These are phyloP conservation scores for Dorcoceras hygrometricum DNA, from an alignment of 257 asterid species.

Conservation along the genomic window DNA sequence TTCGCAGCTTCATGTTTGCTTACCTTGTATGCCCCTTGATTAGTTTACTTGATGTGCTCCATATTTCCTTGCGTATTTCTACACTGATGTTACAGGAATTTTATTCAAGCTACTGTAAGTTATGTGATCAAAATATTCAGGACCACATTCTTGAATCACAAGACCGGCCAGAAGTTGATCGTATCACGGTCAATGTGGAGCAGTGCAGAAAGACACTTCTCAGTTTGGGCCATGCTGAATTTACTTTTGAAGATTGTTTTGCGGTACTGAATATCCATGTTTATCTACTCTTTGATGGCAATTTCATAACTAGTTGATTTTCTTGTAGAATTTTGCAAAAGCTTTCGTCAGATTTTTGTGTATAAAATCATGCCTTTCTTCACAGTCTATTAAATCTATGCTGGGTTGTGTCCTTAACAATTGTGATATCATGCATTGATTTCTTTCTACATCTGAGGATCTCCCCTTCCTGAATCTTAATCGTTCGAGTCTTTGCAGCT, in stretches of 20 bases:
- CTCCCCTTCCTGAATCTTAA: slow-evolving; percentile 17
- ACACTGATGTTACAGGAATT: slow-evolving; percentile 14
- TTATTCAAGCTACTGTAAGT: slow-evolving; percentile 27
- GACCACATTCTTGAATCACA: slow-evolving; percentile 82
- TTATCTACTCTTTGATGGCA: slow-evolving; percentile 12
- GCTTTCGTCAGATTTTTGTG: slow-evolving; percentile 13
- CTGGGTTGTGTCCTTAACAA: not conserved
- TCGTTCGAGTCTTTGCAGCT: slow-evolving; percentile 49
- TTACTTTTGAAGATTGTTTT: slow-evolving; percentile 95
- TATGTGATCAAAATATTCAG: slow-evolving; percentile 35
- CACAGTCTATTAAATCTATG: slow-evolving; percentile 1
- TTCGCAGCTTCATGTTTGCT: slow-evolving; percentile 95
- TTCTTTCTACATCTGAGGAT: not conserved
- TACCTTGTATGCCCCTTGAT: slow-evolving; percentile 63
- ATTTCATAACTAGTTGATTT: slow-evolving; percentile 1
- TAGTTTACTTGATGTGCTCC: slow-evolving; percentile 16
- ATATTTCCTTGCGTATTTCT: slow-evolving; percentile 12
- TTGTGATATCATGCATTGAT: slow-evolving; percentile 14
- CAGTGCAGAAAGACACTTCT: slow-evolving; percentile 82
- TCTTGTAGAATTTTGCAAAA: slow-evolving; percentile 3
- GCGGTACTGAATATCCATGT: slow-evolving; percentile 39
- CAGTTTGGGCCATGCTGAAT: slow-evolving; percentile 85
- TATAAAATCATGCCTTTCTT: slow-evolving; percentile 2
- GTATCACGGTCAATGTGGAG: slow-evolving; percentile 60
- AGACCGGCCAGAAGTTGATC: slow-evolving; percentile 74